Evolutionary conservation across 257 asterid species (phyloP).

Genomic region (Leonotis leonurus): DNA sequence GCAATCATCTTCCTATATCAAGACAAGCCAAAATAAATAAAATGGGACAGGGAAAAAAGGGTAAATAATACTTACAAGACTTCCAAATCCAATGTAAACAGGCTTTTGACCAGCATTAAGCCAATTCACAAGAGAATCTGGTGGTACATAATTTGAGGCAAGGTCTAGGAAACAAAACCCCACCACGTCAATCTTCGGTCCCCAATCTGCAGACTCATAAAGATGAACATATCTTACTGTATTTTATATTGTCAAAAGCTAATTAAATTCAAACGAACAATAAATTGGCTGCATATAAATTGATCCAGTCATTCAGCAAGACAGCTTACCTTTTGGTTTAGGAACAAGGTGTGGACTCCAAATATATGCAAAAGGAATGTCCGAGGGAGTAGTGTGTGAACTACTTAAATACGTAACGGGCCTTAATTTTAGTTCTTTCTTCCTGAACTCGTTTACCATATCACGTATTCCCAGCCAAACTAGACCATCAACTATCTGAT

Average conservation of each 20-base stretch:
- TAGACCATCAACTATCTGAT: constrained; percentile 78
- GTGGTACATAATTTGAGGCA: constrained; percentile 77
- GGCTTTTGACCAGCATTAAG: constrained; percentile 65
- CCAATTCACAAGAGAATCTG: constrained; percentile 69
- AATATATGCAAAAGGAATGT: constrained; percentile 71
- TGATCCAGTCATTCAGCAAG: neutral
- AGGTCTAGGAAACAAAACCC: constrained; percentile 95
- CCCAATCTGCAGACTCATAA: constrained; percentile 68
- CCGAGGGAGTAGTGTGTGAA: constrained; percentile 40
- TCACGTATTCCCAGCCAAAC: constrained; percentile 94
- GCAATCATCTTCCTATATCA: neutral
- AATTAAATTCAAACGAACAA: neutral
- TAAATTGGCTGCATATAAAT: neutral
- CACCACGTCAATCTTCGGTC: constrained; percentile 79
- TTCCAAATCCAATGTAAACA: constrained; percentile 88
- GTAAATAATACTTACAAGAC: constrained; percentile 59
- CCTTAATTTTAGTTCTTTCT: constrained; percentile 65
- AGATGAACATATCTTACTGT: neutral
- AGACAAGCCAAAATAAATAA: neutral
- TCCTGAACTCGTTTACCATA: constrained; percentile 80
- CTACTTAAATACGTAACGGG: constrained; percentile 75
- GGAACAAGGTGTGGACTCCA: constrained; percentile 98
- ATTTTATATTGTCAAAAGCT: neutral
- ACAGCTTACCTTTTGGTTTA: constrained; percentile 67
- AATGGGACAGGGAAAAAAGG: neutral